These are phyloP conservation scores for Prosopis cineraria DNA, from an alignment of 306 rosid species.

Conservation along the genomic window DNA sequence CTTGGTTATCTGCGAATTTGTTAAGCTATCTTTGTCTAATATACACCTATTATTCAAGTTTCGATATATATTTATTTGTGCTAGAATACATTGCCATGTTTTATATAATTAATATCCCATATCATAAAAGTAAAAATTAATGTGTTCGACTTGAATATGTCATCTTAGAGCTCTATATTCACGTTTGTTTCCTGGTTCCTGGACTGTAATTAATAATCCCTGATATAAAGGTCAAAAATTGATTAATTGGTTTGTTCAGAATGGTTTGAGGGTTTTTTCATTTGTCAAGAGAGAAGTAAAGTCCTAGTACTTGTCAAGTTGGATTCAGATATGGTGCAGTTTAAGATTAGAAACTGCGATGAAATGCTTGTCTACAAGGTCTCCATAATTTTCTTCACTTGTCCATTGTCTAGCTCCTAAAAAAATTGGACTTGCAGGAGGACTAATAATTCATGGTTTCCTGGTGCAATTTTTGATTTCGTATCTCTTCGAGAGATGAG, in stretches of 20 bases:
- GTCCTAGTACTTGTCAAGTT: slow-evolving; percentile 1
- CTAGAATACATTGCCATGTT: background rate
- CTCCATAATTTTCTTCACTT: background rate
- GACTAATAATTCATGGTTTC: background rate
- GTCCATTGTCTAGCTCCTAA: slow-evolving; percentile 13
- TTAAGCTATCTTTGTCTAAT: background rate
- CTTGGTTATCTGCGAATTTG: background rate
- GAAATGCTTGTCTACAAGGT: background rate
- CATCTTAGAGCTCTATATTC: background rate
- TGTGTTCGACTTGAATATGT: background rate
- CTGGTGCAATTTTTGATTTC: slow-evolving; percentile 2
- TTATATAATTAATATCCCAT: background rate
- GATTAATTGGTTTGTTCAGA: background rate
- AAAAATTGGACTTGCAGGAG: slow-evolving; percentile 10
- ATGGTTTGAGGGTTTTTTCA: background rate
- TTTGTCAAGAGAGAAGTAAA: background rate
- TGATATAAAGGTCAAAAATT: background rate
- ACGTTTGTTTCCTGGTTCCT: background rate
- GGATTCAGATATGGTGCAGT: background rate
- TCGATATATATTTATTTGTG: background rate
- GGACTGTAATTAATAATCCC: background rate
- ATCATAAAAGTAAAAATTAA: background rate
- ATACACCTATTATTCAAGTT: background rate
- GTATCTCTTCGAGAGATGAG: slow-evolving; percentile 13
- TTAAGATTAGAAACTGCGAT: background rate